Evolutionary conservation across 176 grass and related monocot genomes (phyloP).

Genomic region (Paspalum vaginatum): DNA sequence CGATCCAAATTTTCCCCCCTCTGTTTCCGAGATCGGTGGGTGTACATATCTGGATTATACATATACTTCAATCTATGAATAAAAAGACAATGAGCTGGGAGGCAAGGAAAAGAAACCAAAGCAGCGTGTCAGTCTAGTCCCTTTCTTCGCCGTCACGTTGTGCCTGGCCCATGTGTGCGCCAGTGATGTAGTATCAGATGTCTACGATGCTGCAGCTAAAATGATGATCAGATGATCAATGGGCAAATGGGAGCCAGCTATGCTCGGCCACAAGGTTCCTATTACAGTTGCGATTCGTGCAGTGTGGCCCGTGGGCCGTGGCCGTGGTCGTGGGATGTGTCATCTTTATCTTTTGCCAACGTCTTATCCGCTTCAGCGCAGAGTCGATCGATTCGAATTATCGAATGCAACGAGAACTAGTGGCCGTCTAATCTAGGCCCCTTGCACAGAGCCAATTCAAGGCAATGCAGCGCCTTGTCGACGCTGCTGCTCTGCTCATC

Average conservation of each 20-base stretch:
- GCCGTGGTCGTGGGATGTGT: no score
- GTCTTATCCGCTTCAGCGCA: conserved; percentile 18
- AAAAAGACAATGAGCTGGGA: conserved; percentile 19
- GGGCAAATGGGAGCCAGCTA: conserved; percentile 37
- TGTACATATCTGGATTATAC: conserved; percentile 33
- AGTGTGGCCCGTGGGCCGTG: background rate
- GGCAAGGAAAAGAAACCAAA: background rate
- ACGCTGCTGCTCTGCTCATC: background rate
- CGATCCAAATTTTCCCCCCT: background rate
- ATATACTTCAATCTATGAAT: conserved; percentile 16
- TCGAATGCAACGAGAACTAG: background rate
- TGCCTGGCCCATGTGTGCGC: conserved; percentile 20
- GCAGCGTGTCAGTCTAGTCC: conserved; percentile 23
- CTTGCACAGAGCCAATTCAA: background rate
- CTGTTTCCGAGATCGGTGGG: conserved; percentile 31
- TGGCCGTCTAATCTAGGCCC: background rate
- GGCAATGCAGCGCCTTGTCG: background rate
- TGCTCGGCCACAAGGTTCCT: conserved; percentile 45
- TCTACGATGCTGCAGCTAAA: background rate
- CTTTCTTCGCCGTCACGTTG: conserved; percentile 36
- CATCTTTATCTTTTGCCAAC: background rate
- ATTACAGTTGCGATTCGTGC: conserved; percentile 21
- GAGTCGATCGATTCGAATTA: conserved; percentile 7
- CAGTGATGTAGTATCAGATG: background rate
- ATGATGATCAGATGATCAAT: background rate